Conservation (phyloP, 208 protist species). For the Leishmania guyanensis region DNA sequence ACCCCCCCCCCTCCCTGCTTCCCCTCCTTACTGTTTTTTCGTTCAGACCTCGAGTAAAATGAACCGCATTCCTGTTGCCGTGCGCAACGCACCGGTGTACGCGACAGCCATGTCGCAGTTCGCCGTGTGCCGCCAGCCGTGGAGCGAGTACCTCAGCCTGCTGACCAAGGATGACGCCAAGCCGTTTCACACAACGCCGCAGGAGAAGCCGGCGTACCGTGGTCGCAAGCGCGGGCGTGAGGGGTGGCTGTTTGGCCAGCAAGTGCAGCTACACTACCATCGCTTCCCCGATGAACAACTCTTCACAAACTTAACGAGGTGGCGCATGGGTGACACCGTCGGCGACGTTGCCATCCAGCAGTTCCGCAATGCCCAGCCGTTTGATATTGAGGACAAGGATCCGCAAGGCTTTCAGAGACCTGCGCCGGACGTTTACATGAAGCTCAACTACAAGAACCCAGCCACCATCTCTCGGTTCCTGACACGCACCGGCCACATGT, state of each 20-base stretch:
- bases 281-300: conserved; percentile 89
- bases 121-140: conserved; percentile 81
- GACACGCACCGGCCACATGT: conserved; percentile 89
- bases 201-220: conserved; percentile 84
- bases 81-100: conserved; percentile 59
- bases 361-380: conserved; percentile 91
- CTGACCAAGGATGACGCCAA: conserved; percentile 78
- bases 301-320: conserved; percentile 83
- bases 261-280: conserved; percentile 91
- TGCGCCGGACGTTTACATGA: conserved; percentile 90
- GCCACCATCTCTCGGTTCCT: conserved; percentile 88
- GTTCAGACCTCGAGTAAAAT: conserved; percentile 13
- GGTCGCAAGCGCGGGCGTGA: conserved; percentile 83
- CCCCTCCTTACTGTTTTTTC: background rate
- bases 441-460: conserved; percentile 94
- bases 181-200: conserved; percentile 72
- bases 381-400: conserved; percentile 86
- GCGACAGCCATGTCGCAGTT: conserved; percentile 77
- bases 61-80: conserved; percentile 35
- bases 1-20: background rate
- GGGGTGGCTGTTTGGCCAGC: conserved; percentile 88
- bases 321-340: conserved; percentile 85
- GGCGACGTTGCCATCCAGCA: conserved; percentile 87
- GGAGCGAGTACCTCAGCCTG: conserved; percentile 78
- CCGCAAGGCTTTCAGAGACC: conserved; percentile 80